phyloP scores from a whole-genome alignment of 371 early-diverging fungal species.

The Lichtheimia ornata region DNA sequence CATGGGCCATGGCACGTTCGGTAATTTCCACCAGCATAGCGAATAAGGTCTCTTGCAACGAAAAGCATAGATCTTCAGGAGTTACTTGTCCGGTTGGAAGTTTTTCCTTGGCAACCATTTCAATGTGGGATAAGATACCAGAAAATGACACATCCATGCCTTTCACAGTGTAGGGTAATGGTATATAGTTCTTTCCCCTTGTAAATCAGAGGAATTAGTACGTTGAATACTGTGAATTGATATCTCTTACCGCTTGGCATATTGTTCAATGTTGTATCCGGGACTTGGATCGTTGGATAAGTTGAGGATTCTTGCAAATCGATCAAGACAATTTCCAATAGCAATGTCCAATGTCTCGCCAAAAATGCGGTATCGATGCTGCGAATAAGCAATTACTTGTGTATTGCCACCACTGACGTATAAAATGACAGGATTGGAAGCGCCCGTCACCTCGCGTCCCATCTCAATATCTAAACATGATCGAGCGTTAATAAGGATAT shows the following conservation, averaged over 20 bases:
- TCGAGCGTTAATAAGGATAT: too few species aligned
- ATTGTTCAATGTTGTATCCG: conserved; percentile 98
- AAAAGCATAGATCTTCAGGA: conserved; percentile 95
- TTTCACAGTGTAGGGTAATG: conserved; percentile 98
- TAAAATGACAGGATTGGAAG: conserved; percentile 95
- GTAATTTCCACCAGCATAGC: conserved; percentile 99
- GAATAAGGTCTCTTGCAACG: conserved; percentile 98
- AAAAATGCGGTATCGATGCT: conserved; percentile 95
- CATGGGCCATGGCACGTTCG: conserved; percentile 99
- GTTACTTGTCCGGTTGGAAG: conserved; percentile 62
- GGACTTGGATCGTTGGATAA: conserved; percentile 98
- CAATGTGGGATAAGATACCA: conserved; percentile 93
- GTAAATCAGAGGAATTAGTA: background rate
- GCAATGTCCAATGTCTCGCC: conserved; percentile 99
- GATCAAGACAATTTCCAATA: conserved; percentile 98
- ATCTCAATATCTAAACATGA: conserved; percentile 93
- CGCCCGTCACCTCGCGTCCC: conserved; percentile 98
- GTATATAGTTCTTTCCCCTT: conserved; percentile 85
- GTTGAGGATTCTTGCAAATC: conserved; percentile 94
- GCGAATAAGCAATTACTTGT: conserved; percentile 98
- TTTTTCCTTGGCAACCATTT: conserved; percentile 73
- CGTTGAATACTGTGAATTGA: background rate
- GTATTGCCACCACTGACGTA: conserved; percentile 99
- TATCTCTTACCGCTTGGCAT: conserved; percentile 76
- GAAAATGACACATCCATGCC: conserved; percentile 99